Base-by-base conservation (phyloP, 2,329 filamentous ascomycete species). In the Gyromitra esculenta region DNA sequence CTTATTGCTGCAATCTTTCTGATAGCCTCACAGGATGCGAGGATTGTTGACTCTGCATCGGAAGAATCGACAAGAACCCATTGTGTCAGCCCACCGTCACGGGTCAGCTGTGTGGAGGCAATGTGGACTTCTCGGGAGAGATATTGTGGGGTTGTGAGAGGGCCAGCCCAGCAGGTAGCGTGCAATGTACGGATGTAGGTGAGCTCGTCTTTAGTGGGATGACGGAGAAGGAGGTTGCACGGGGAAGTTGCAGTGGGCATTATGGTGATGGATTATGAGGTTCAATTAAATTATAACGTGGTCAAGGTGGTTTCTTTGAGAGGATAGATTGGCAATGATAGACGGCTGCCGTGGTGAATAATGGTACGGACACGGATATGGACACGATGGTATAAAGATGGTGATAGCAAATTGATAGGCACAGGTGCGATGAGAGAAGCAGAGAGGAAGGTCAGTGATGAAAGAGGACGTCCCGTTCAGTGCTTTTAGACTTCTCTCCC, bases 1-100 rank as follows among this genome's bases (percentile, higher is more conserved):
- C 85, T 83, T 45, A 87, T 83, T 2, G 90, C 81, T 4, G 88
- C 87, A 39, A 85, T 85, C 83, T 91, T 91, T 76, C 86, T 86
- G 67, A 91, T 85, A 8, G 88, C 87, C 83, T 92, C 90, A 82
- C 89, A 91, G 37, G 87, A 88, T 1, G 89, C 88, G 25, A 91
- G 86, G 37, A 92, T 84, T n/a, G 79, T 3, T 86, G 87, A 35
- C 88, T 86, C 18, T 0, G 85, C 84, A 1, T 82, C 77, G 62
- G 82, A 76, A 50, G 82, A 76, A 52, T 88, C 85, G 2, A 89
- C 90, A 39, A 92, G 86, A 70, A 92, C 87, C 90, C 90, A 92
- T 79, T 87, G 85, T 11, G 86, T 86, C 77, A 91, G 84, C 50
- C 90, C 89, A 50, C 87, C 87, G 77, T 89, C 83, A 64, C 85